Percentiles rank a stretch among this genome's conserved stretches.
These are phyloP conservation scores for Fraxinus paxiana DNA, from an alignment of 305 asterid genomes.

Conservation along the genomic window DNA sequence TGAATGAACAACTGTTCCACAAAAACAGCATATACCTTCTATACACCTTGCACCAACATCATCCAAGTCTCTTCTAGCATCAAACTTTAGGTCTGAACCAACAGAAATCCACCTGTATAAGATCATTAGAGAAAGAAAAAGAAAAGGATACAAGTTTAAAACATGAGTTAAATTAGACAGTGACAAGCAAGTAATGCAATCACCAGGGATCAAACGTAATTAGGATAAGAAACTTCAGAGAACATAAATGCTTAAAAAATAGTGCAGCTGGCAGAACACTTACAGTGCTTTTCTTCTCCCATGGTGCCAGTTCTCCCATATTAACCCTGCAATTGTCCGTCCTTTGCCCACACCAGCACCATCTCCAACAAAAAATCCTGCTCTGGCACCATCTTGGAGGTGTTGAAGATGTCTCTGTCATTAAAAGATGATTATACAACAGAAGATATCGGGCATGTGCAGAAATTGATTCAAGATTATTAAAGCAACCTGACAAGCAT, in stretches of 20 bases:
- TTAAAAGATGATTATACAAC: conserved; percentile 20
- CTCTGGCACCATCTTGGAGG: conserved; percentile 79
- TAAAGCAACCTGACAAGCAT: conserved; percentile 85
- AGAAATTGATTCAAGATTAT: conserved; percentile 13
- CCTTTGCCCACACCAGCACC: conserved; percentile 99
- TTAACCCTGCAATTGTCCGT: conserved; percentile 92
- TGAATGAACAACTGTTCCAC: background rate
- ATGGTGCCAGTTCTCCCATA: conserved; percentile 97
- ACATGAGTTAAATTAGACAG: conserved; percentile 2
- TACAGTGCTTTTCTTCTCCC: conserved; percentile 86
- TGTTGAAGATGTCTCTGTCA: conserved; percentile 87
- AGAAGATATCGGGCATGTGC: conserved; percentile 20
- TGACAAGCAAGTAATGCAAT: conserved; percentile 17
- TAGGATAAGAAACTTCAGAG: conserved; percentile 15
- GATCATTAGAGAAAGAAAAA: conserved; percentile 24
- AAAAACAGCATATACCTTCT: conserved; percentile 52
- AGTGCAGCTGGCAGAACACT: conserved; percentile 29
- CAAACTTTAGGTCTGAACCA: conserved; percentile 95
- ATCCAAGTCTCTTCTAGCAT: conserved; percentile 91
- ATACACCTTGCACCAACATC: conserved; percentile 85
- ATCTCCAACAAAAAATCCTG: conserved; percentile 98
- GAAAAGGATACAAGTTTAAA: conserved; percentile 1
- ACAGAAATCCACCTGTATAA: conserved; percentile 92
- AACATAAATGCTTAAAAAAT: conserved; percentile 15
- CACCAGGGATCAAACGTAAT: background rate